Conservation (phyloP, 305 asterid species). For the Vinca major region DNA sequence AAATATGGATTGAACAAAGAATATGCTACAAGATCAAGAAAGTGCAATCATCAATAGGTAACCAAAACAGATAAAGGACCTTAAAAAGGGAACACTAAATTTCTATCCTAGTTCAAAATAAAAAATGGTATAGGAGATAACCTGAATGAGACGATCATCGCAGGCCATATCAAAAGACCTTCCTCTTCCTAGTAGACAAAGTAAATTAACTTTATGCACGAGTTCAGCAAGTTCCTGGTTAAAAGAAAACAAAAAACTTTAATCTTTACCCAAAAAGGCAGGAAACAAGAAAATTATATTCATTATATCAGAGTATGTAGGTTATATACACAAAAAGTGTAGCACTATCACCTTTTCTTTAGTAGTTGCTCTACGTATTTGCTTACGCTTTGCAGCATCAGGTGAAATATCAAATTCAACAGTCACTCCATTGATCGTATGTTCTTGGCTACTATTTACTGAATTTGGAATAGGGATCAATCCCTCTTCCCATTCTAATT, state of each 20-base stretch:
- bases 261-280: not conserved
- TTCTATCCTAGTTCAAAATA: not conserved
- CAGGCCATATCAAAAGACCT: slow-evolving; percentile 71
- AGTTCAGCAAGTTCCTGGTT: slow-evolving; percentile 80
- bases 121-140: slow-evolving; percentile 19
- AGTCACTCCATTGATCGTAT: slow-evolving; percentile 44
- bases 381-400: slow-evolving; percentile 45
- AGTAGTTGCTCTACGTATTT: slow-evolving; percentile 67
- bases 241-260: slow-evolving; percentile 9
- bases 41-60: not conserved
- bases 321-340: not conserved
- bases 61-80: not conserved
- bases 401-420: slow-evolving; percentile 71
- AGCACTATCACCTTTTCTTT: slow-evolving; percentile 59
- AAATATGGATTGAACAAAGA: not conserved
- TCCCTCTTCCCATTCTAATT: slow-evolving; percentile 88
- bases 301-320: not conserved
- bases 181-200: slow-evolving; percentile 91
- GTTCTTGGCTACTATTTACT: slow-evolving; percentile 29
- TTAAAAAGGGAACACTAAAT: not conserved
- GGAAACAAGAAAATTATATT: not conserved
- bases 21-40: not conserved
- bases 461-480: slow-evolving; percentile 31
- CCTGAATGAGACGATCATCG: slow-evolving; percentile 91
- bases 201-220: slow-evolving; percentile 83